phyloP scores from a whole-genome alignment of 495 filamentous ascomycete species.

The Xylaria palmicola region DNA sequence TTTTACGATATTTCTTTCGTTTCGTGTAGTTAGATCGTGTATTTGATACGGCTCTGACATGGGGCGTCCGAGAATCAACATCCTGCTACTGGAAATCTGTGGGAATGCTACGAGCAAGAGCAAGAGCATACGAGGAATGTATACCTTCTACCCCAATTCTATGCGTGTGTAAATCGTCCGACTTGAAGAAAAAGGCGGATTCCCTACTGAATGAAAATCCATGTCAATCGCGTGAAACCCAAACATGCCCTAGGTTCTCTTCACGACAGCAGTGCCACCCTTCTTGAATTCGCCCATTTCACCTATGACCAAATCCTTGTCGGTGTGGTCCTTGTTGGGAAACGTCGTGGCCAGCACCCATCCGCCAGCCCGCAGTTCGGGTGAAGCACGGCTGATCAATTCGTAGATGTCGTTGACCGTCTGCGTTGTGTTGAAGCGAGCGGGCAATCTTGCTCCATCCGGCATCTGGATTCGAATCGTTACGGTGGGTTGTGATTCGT shows the following conservation, averaged over 20 bases:
- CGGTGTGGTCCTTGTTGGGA: slow-evolving; percentile 87
- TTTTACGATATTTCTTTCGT: too few species aligned
- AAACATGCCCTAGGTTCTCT: slow-evolving; percentile 36
- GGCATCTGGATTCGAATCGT: slow-evolving; percentile 86
- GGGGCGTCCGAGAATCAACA: too few species aligned
- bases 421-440: slow-evolving; percentile 87
- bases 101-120: too few species aligned
- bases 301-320: slow-evolving; percentile 65
- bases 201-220: neutral
- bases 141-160: slow-evolving; percentile 1
- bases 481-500: slow-evolving; percentile 74
- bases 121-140: neutral
- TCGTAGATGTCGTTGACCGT: slow-evolving; percentile 89
- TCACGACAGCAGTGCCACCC: slow-evolving; percentile 81
- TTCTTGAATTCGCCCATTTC: slow-evolving; percentile 81
- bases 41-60: too few species aligned
- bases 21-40: too few species aligned
- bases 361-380: slow-evolving; percentile 54
- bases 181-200: neutral
- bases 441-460: slow-evolving; percentile 81
- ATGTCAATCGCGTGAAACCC: neutral
- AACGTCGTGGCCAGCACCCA: slow-evolving; percentile 95
- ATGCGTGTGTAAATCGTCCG: neutral
- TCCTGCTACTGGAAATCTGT: too few species aligned
- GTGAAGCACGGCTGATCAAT: slow-evolving; percentile 71